Base-by-base conservation (phyloP, 805 yeast genomes). In the Metschnikowia lachancei region DNA sequence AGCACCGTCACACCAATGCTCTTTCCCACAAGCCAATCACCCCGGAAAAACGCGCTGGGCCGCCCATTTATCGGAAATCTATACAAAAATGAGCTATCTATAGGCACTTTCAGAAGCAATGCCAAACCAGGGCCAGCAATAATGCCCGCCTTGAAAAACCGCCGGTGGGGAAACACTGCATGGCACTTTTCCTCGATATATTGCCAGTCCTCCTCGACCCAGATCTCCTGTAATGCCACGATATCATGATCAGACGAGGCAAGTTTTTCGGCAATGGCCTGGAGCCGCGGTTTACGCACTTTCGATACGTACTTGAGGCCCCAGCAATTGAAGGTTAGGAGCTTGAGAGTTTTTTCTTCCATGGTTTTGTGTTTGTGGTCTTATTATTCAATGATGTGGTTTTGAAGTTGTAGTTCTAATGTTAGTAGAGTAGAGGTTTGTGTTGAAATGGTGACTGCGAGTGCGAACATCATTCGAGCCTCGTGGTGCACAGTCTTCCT, bases 1-100 rank as follows among this genome's bases (percentile, higher is more conserved):
- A 94, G 68, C 13, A 66, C 48, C 0, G 95, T 85, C 3, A 89
- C 81, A 0, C 95, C 85, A 16, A 89, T 79, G 8, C 92, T 78
- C 62, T 94, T 94, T 8, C 99, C 99, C 18, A 94, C 99, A 55
- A 80, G 88, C 96, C 97, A 94, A 63, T 94, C 99, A 31, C 99
- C 99, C 48, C 98, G 72, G 70, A 80, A 85, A 53, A 94, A 84
- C 0, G 99, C 99, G 35, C 89, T 81, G 1, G 98, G 96, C 42
- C 97, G 73, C 1, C 99, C 99, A 63, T 92, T 94, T 51, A 94
- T 79, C 0, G 97, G 95, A 60, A 88, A 94, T 17, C 95, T 70
- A 60, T 87, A 85, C 39, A 94, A 65, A 60, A 85, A 87, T 0
- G 96, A 81, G 13, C 82, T 78, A 40, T 76, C 83, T 31, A 94